Evolutionary conservation across 2,329 filamentous ascomycete genomes (phyloP).

Genomic region (Cladosporium sp.): DNA sequence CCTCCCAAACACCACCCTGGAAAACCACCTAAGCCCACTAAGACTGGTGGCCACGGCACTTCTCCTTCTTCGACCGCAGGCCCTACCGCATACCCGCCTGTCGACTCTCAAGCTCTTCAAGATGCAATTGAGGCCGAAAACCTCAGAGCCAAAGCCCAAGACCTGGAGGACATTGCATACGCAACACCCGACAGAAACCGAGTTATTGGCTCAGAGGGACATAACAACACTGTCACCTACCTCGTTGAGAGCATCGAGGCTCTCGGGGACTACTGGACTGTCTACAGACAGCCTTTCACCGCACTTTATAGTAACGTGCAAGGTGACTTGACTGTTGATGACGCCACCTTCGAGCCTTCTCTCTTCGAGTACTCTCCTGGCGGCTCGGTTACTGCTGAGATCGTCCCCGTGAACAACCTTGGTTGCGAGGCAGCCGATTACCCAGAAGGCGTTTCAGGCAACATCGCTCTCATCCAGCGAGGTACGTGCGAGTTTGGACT

Average conservation of each 20-base stretch:
- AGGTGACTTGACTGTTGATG: constrained; percentile 48
- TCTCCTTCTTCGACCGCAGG: neutral
- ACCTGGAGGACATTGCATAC: constrained; percentile 37
- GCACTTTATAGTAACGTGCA: constrained; percentile 32
- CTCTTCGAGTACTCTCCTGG: constrained; percentile 62
- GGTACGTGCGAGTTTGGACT: constrained; percentile 67
- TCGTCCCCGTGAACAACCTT: constrained; percentile 56
- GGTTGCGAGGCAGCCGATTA: constrained; percentile 65
- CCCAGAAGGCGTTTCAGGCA: constrained; percentile 53
- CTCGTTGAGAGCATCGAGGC: constrained; percentile 34
- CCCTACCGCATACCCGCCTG: constrained; percentile 29
- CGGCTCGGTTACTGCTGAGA: constrained; percentile 52
- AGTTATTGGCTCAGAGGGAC: constrained; percentile 34
- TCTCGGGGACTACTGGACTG: constrained; percentile 56
- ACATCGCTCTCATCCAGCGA: constrained; percentile 67
- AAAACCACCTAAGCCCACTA: neutral
- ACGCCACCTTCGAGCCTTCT: constrained; percentile 56
- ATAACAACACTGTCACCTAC: constrained; percentile 38
- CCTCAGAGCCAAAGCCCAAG: constrained; percentile 22
- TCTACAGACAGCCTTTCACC: constrained; percentile 47
- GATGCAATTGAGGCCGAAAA: constrained; percentile 8
- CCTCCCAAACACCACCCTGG: neutral
- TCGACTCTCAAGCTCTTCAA: constrained; percentile 13
- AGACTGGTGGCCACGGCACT: neutral
- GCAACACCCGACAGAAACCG: constrained; percentile 34